A percentile compares a stretch with the other conserved stretches of the same genome.
These are phyloP conservation scores for Penicillium expansum DNA, from an alignment of 2,329 filamentous ascomycete genomes.

Conservation along the genomic window DNA sequence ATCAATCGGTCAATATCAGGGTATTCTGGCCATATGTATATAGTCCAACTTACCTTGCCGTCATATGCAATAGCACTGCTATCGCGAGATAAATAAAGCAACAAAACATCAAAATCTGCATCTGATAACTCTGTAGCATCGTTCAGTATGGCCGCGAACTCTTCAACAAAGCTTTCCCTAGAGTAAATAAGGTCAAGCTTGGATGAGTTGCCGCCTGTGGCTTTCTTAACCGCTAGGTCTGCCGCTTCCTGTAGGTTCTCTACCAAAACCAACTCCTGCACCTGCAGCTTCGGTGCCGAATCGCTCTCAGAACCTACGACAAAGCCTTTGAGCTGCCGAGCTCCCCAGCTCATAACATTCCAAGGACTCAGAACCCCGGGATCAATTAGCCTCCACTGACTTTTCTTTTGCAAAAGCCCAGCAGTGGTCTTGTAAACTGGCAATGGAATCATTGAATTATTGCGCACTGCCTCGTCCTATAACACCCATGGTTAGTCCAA, in stretches of 20 bases:
- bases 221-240: constrained; percentile 52
- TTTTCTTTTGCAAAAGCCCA: constrained; percentile 68
- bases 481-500: neutral
- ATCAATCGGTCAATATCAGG: constrained; percentile 19
- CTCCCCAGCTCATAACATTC: constrained; percentile 71
- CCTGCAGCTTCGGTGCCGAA: constrained; percentile 35
- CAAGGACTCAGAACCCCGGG: constrained; percentile 57
- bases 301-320: constrained; percentile 48
- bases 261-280: constrained; percentile 47
- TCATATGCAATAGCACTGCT: constrained; percentile 53
- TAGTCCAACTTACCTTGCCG: constrained; percentile 39
- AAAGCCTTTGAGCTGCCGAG: constrained; percentile 62
- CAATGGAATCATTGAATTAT: constrained; percentile 67
- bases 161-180: constrained; percentile 60
- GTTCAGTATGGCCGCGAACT: constrained; percentile 55
- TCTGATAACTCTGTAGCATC: constrained; percentile 54
- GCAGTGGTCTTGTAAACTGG: constrained; percentile 63
- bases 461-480: constrained; percentile 66
- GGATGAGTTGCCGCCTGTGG: constrained; percentile 45
- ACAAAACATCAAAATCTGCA: constrained; percentile 65
- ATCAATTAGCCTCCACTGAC: constrained; percentile 58
- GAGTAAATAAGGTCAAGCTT: constrained; percentile 67
- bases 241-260: constrained; percentile 59
- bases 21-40: constrained; percentile 1
- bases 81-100: constrained; percentile 68